A percentile compares a stretch with the other conserved stretches of the same genome.
Conservation (phyloP, 768 basidiomycete species). For the Rhizopogon vulgaris region DNA sequence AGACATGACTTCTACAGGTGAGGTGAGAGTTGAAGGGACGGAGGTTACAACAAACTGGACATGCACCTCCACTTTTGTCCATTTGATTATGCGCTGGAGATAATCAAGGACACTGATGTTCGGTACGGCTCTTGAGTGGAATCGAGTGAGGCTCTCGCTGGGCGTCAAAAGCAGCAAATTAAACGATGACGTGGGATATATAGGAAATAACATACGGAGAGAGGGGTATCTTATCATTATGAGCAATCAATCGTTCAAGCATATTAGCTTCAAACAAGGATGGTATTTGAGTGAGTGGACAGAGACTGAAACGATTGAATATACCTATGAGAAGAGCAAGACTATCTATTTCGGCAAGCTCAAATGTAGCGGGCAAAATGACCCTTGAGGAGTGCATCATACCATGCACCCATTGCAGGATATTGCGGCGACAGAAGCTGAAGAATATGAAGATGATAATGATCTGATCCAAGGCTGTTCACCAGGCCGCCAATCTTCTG, state of each 20-base stretch:
- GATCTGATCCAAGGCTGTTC: not conserved
- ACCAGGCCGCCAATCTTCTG: not conserved
- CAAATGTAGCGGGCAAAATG: conserved; percentile 78
- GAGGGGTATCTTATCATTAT: conserved; percentile 95
- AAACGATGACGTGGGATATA: conserved; percentile 10
- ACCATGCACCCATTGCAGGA: conserved; percentile 65
- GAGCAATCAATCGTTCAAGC: conserved; percentile 88
- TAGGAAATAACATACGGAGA: conserved; percentile 54
- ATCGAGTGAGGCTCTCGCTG: conserved; percentile 88
- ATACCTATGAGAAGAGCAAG: conserved; percentile 87
- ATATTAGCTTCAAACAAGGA: conserved; percentile 68
- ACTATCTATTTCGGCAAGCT: conserved; percentile 76
- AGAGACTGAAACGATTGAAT: conserved; percentile 12
- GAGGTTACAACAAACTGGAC: not conserved
- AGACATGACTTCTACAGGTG: conserved; percentile 64
- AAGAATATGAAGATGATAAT: not conserved
- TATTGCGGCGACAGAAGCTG: no score
- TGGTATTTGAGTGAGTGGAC: conserved; percentile 8
- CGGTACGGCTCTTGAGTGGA: conserved; percentile 91
- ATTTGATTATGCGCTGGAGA: conserved; percentile 86
- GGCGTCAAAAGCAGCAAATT: conserved; percentile 9
- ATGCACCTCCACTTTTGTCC: conserved; percentile 91
- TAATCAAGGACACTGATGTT: conserved; percentile 88
- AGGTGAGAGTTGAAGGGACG: not conserved
- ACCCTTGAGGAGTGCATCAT: conserved; percentile 82